phyloP scores from a whole-genome alignment of 257 asterid species.

The Solanum chilense region DNA sequence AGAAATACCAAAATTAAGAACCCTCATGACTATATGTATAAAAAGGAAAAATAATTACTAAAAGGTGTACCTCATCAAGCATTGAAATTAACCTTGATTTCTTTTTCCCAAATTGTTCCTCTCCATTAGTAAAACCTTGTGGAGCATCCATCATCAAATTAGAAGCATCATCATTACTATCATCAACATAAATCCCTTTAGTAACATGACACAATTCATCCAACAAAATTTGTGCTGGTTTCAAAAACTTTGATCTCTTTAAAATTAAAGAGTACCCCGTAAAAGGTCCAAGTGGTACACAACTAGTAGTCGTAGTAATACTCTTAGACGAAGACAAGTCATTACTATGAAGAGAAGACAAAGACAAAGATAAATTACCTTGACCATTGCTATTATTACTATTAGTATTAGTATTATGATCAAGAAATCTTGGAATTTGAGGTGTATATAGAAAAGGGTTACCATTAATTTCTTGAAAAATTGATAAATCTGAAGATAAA shows the following conservation, averaged over 20 bases:
- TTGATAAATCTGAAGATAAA: conserved; percentile 39
- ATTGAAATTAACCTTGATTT: conserved; percentile 70
- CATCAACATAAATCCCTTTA: conserved; percentile 28
- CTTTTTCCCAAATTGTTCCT: conserved; percentile 45
- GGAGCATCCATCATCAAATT: conserved; percentile 14
- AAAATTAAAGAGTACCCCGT: conserved; percentile 81
- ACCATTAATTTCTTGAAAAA: conserved; percentile 30
- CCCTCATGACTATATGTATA: not conserved
- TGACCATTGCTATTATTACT: conserved; percentile 20
- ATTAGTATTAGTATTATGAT: conserved; percentile 14
- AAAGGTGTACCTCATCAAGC: conserved; percentile 76
- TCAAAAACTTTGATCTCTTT: conserved; percentile 70
- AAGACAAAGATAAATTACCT: conserved; percentile 57
- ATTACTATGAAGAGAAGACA: conserved; percentile 51
- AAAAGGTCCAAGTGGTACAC: conserved; percentile 71
- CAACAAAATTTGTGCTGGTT: conserved; percentile 76
- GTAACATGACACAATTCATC: conserved; percentile 77
- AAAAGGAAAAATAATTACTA: not conserved
- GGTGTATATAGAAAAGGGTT: conserved; percentile 29
- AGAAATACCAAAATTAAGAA: not conserved
- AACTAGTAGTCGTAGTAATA: not conserved
- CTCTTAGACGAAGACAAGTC: conserved; percentile 37
- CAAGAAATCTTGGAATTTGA: conserved; percentile 33
- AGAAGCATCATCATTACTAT: not conserved
- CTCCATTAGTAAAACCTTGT: conserved; percentile 31